Conservation (phyloP, 2,329 filamentous ascomycete genomes). For the Magnaporthiopsis rhizophila region DNA sequence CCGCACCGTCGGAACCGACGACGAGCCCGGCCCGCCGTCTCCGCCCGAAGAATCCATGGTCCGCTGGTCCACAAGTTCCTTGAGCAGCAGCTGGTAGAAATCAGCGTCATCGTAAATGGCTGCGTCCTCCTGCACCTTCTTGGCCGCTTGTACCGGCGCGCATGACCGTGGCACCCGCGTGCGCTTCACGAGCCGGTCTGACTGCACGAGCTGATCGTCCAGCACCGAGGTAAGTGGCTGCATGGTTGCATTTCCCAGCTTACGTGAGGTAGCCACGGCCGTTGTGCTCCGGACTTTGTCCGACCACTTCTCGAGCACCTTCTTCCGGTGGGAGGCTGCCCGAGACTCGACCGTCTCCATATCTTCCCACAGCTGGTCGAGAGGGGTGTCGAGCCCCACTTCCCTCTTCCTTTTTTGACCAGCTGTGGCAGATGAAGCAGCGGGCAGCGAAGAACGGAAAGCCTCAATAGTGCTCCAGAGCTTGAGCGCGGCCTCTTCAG, state of each 20-base stretch:
- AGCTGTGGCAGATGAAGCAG: constrained; percentile 34
- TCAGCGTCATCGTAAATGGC: constrained; percentile 85
- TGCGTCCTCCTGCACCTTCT: constrained; percentile 47
- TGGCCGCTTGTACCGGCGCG: constrained; percentile 59
- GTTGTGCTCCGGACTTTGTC: constrained; percentile 61
- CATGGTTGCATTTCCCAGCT: constrained; percentile 37
- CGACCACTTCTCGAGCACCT: constrained; percentile 85
- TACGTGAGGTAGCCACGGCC: constrained; percentile 46
- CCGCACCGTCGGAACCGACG: constrained; percentile 42
- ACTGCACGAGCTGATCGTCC: constrained; percentile 57
- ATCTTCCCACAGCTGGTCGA: constrained; percentile 63
- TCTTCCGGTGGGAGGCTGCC: constrained; percentile 54
- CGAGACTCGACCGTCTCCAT: constrained; percentile 59
- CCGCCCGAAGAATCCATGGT: constrained; percentile 51
- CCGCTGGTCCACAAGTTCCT: constrained; percentile 86
- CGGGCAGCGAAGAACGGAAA: constrained; percentile 54
- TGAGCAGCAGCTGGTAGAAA: constrained; percentile 89
- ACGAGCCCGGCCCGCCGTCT: not conserved
- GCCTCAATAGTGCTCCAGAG: constrained; percentile 75
- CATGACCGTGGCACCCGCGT: constrained; percentile 68
- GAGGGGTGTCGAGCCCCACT: constrained; percentile 20
- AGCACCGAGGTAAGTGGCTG: constrained; percentile 62
- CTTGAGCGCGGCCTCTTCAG: constrained; percentile 76
- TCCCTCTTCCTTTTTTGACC: constrained; percentile 56
- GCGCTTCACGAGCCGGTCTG: constrained; percentile 60